These are phyloP conservation scores for Sarcodon aspratus DNA, from an alignment of 768 basidiomycete genomes.

Conservation along the genomic window DNA sequence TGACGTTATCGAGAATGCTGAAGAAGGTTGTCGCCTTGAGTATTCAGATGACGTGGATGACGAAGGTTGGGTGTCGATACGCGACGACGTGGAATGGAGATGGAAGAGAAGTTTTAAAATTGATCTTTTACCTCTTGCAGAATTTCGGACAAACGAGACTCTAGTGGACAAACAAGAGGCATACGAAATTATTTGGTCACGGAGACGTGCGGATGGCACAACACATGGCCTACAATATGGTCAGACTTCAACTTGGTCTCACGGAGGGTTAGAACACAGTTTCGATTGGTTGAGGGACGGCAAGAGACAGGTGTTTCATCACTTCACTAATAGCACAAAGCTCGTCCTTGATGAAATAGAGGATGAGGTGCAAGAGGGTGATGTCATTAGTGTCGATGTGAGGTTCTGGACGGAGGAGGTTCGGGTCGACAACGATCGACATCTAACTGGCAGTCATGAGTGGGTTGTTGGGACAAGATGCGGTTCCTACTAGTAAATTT, in stretches of 20 bases:
- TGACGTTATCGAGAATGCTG: constrained; percentile 47
- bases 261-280: background rate
- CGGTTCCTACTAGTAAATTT: no score
- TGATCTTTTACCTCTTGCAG: constrained; percentile 48
- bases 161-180: constrained; percentile 24
- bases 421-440: constrained; percentile 29
- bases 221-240: background rate
- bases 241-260: background rate
- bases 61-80: background rate
- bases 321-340: constrained; percentile 38
- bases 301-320: constrained; percentile 24
- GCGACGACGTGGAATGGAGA: background rate
- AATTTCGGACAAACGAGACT: constrained; percentile 28
- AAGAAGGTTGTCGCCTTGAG: constrained; percentile 24
- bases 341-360: constrained; percentile 21
- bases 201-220: constrained; percentile 16
- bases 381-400: constrained; percentile 35
- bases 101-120: constrained; percentile 29
- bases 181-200: constrained; percentile 47
- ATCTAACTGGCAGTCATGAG: constrained; percentile 11
- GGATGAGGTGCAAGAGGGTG: constrained; percentile 21
- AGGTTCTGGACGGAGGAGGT: constrained; percentile 48
- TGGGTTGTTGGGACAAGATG: constrained; percentile 3
- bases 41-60: background rate
- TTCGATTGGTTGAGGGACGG: no score